phyloP scores from a whole-genome alignment of 202 grass and related monocot species.

The Schoenoplectus tabernaemontani region DNA sequence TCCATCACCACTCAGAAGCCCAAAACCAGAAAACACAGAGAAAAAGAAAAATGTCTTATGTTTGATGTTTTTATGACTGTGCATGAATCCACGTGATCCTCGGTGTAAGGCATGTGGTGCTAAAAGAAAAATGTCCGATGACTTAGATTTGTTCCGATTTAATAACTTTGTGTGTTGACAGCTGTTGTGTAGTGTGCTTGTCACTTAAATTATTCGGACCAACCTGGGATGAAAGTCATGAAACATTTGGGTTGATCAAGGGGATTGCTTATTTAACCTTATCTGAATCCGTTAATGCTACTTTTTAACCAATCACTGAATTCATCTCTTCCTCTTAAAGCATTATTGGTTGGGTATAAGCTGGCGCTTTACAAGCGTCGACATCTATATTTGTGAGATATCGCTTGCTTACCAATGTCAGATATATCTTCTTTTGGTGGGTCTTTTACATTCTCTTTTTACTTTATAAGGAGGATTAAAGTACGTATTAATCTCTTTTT shows the following conservation, averaged over 20 bases:
- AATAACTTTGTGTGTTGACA: conserved; percentile 16
- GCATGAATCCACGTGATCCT: conserved; percentile 7
- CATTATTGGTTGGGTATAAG: too few relatives aligned
- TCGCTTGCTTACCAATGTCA: too few relatives aligned
- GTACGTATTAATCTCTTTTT: too few relatives aligned
- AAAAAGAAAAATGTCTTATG: background rate
- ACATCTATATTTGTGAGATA: too few relatives aligned
- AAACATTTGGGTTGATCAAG: background rate
- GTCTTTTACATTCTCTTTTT: too few relatives aligned
- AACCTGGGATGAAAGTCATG: background rate
- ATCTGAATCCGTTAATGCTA: too few relatives aligned
- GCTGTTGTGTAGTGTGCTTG: background rate
- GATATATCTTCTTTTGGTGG: too few relatives aligned
- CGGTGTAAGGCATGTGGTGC: conserved; percentile 8
- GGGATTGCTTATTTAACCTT: background rate
- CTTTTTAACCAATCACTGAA: too few relatives aligned
- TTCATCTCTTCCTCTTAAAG: too few relatives aligned
- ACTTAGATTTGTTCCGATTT: conserved; percentile 2
- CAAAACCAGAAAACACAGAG: background rate
- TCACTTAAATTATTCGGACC: too few relatives aligned
- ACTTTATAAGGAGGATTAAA: too few relatives aligned
- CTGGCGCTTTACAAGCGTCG: too few relatives aligned
- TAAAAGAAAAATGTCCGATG: conserved; percentile 12
- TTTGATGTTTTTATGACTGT: background rate
- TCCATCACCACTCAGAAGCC: background rate